Base-by-base conservation (phyloP, 495 filamentous ascomycete species). In the Xylaria telfairii region DNA sequence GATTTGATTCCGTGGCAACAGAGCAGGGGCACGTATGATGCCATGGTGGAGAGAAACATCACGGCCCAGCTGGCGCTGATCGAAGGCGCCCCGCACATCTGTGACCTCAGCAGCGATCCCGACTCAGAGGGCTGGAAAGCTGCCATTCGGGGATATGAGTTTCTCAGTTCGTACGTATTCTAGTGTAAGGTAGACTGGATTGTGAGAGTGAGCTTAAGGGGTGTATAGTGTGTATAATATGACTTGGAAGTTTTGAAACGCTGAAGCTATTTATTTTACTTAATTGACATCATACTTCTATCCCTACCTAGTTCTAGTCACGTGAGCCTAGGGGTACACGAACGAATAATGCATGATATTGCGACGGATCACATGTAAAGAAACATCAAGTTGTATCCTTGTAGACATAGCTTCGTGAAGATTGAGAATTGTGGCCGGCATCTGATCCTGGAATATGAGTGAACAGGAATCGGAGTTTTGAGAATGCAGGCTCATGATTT, bases 1-100 rank as follows among this genome's bases (percentile, higher is more conserved):
- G 85, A 85, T 66, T 65, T 87, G 34, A 79, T 86, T 34, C 83
- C 85, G 1, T 85, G 78, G 77, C 60, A 83, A 44, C 81, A 83
- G 70, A 71, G 74, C 26, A 42, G 71, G 69, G 49, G 65, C 10
- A 82, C 79, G 19, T 71, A 73, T 44, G 66, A 81, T 1, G 76
- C 71, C 0, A 46, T 84, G 39, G 37, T 61, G 0, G 69, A 68
- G 21, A 59, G 65, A 4, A 74, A 74, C 1, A 72, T 84, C 7
- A 13, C 51, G 10, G 71, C 78, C 1, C 78, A 73, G 3, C 8
- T 83, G 24, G 39, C 44, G 13, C 30, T 84, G n/a, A 26, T 82
- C 30, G 67, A 80, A 39, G 79, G 70, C 1, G 75, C 64, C 32
- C 59, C 67, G 42, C 82, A 85, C 79, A 71, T 84, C 12, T 83